Conservation (phyloP, 2,329 filamentous ascomycete genomes). For the Fusarium sp. region DNA sequence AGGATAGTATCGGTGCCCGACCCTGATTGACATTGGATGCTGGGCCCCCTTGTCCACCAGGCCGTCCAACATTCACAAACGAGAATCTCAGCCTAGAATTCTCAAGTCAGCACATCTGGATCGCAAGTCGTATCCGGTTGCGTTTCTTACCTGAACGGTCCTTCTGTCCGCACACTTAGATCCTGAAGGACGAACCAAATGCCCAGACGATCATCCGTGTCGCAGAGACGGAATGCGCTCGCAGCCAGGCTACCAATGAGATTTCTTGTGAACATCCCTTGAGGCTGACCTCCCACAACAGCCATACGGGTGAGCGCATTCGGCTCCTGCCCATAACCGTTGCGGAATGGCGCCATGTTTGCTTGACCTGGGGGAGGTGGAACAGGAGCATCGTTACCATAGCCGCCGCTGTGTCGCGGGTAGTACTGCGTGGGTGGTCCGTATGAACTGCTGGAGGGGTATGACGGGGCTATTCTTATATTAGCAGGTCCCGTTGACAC, state of each 20-base stretch:
- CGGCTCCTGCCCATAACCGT: conserved; percentile 49
- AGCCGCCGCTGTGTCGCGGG: conserved; percentile 47
- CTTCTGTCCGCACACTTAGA: conserved; percentile 92
- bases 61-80: conserved; percentile 85
- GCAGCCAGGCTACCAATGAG: conserved; percentile 92
- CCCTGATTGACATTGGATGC: conserved; percentile 73
- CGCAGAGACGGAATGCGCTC: conserved; percentile 86
- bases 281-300: conserved; percentile 63
- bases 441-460: conserved; percentile 49
- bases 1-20: conserved; percentile 84
- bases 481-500: conserved; percentile 1
- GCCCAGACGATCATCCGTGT: conserved; percentile 82
- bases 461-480: conserved; percentile 40
- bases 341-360: conserved; percentile 44
- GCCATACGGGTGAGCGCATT: conserved; percentile 49
- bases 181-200: conserved; percentile 99
- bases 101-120: conserved; percentile 28
- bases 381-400: conserved; percentile 44
- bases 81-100: conserved; percentile 69
- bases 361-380: conserved; percentile 45
- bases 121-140: neutral
- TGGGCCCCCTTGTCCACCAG: conserved; percentile 52
- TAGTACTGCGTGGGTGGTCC: conserved; percentile 54
- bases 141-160: conserved; percentile 79
- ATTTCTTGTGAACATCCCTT: conserved; percentile 93